Evolutionary conservation across 257 asterid genomes (phyloP), one percentile per base, ranked within the genome.

Genomic region (Solanum rostratum): DNA sequence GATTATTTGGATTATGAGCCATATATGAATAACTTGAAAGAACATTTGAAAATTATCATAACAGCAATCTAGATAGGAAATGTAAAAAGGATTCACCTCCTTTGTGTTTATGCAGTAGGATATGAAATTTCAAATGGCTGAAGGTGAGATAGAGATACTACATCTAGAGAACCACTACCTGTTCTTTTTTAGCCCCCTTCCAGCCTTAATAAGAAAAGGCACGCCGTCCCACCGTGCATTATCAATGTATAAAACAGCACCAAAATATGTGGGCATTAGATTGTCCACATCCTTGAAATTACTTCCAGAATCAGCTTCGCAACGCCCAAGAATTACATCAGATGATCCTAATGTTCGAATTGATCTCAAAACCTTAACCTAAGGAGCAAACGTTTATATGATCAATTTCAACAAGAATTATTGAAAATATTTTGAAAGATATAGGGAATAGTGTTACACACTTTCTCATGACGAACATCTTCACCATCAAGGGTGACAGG

Each of bases 191-290:
- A 91, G 91, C 66, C 91, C 92, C 71, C 86, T 82, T 85, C 93
- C 93, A 49, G 90, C 92, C 86, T 89, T 91, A 20, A 91, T 91
- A 50, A 91, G 79, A 86, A 91, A 89, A 37, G 92, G 93, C 33
- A 89, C 91, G 57, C 92, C 91, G 55, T 91, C 93, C 92, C 93
- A 91, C 27, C 89, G 93, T 14, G 93, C 93, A 87, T 89, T 89
- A 81, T 89, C 88, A 84, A 91, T 87, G 89, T 84, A 83, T 43
- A 89, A 63, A 59, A 90, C 92, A 88, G 92, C 90, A 59, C 91
- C 92, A 80, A 91, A 89, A 81, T 86, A 91, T 13, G 89, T 88
- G 50, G 93, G 90, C 7, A 86, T 82, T 50, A 41, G 84, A 57
- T 85, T 82, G 24, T 74, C 52, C 57, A 41, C 20, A 71, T 65